phyloP scores from a whole-genome alignment of 2,329 filamentous ascomycete genomes.

The Fusarium brachygibbosum region DNA sequence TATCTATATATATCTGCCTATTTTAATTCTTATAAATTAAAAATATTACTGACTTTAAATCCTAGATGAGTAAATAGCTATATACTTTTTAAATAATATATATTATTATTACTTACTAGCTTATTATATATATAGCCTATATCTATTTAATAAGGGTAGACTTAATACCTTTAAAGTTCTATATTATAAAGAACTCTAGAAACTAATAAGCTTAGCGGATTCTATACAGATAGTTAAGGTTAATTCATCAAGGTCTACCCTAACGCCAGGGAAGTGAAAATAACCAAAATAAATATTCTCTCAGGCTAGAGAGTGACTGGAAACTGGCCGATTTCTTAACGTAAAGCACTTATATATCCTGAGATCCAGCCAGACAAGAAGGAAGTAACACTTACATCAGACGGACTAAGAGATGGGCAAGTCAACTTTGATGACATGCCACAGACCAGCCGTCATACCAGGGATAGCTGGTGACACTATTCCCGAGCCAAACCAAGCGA shows the following conservation, averaged over 20 bases:
- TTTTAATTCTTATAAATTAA: not conserved
- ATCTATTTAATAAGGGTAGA: not conserved
- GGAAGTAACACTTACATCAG: not conserved
- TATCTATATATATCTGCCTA: not conserved
- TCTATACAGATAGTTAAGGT: no score
- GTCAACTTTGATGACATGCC: not conserved
- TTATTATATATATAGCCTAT: not conserved
- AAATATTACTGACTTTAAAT: not conserved
- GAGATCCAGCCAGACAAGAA: not conserved
- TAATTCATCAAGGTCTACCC: no score
- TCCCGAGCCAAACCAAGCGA: not conserved
- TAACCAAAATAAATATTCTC: no score
- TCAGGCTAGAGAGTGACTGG: no score
- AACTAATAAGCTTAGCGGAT: no score
- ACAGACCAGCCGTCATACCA: not conserved
- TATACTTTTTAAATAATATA: not conserved
- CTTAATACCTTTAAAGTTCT: not conserved
- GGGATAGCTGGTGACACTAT: not conserved
- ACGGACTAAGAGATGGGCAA: not conserved
- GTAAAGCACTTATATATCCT: no score
- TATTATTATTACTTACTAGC: not conserved
- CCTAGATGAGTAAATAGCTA: not conserved
- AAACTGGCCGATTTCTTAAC: no score
- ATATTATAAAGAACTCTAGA: no score
- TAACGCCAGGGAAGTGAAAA: no score